phyloP scores from a whole-genome alignment of 2,329 filamentous ascomycete species.

The Sporothrix humicola region DNA sequence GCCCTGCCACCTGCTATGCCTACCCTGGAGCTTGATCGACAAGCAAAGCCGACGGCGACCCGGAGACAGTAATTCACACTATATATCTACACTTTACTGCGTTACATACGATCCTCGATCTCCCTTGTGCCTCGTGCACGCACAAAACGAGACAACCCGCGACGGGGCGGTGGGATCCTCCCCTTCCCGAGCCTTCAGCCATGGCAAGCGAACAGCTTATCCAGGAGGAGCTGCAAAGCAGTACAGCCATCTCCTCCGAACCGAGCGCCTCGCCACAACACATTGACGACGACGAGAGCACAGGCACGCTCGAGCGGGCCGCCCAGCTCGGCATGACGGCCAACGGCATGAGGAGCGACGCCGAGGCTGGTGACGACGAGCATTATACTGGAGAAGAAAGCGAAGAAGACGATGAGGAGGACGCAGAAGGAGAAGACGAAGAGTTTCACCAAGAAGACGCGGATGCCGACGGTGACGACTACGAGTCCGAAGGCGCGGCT shows the following conservation, averaged over 20 bases:
- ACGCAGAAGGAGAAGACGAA: constrained; percentile 45
- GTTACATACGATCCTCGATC: neutral
- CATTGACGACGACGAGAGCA: constrained; percentile 44
- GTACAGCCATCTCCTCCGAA: constrained; percentile 59
- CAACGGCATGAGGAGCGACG: constrained; percentile 41
- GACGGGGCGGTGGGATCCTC: constrained; percentile 4
- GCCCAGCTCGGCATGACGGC: constrained; percentile 43
- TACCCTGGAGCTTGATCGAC: constrained; percentile 28
- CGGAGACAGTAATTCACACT: constrained; percentile 20
- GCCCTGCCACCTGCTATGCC: constrained; percentile 35
- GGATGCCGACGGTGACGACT: constrained; percentile 40
- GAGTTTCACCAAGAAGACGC: constrained; percentile 43
- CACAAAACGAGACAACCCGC: neutral
- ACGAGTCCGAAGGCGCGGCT: constrained; percentile 41
- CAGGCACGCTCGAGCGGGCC: constrained; percentile 41
- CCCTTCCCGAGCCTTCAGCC: neutral
- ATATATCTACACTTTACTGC: neutral
- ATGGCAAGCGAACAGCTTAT: constrained; percentile 61
- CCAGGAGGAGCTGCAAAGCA: constrained; percentile 64
- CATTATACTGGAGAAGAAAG: constrained; percentile 47
- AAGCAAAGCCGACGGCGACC: constrained; percentile 12
- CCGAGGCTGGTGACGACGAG: constrained; percentile 52
- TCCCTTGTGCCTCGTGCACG: constrained; percentile 26
- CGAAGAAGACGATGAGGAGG: constrained; percentile 42
- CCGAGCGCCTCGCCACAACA: constrained; percentile 45